A percentile compares a stretch with the other conserved stretches of the same genome.
phyloP scores from a whole-genome alignment of 176 grass and related monocot genomes.

The Microstegium vimineum region DNA sequence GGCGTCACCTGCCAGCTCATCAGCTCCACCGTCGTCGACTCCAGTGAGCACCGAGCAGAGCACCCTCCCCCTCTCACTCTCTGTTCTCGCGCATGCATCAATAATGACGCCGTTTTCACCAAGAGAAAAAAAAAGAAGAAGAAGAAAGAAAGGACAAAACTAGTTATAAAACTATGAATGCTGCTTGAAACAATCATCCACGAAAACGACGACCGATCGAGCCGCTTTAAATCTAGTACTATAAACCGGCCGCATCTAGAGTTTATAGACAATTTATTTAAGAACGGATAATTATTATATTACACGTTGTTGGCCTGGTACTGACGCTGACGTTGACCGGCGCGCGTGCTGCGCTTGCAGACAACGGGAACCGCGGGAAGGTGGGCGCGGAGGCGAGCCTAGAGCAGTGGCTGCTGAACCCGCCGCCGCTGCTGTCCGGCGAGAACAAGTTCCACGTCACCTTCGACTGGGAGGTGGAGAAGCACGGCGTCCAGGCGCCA shows the following conservation, averaged over 20 bases:
- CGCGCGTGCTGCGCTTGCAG: neutral
- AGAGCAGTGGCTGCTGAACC: conserved; percentile 1
- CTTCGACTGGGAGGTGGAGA: conserved; percentile 7
- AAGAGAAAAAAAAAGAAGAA: no score
- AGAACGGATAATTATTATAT: neutral
- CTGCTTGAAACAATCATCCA: neutral
- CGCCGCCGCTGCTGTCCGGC: neutral
- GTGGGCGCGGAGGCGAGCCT: neutral
- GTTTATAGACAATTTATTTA: no score
- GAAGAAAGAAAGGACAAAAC: no score
- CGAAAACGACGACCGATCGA: no score
- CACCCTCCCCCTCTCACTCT: neutral
- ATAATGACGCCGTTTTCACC: no score
- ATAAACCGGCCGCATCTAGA: no score
- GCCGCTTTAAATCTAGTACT: no score
- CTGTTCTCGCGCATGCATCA: no score
- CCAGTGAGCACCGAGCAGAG: conserved; percentile 21
- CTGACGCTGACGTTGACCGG: neutral
- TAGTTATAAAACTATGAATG: no score
- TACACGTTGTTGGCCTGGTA: neutral
- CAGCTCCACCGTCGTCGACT: conserved; percentile 59
- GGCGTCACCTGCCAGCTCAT: conserved; percentile 63
- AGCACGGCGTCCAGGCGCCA: neutral
- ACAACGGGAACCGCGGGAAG: conserved; percentile 1
- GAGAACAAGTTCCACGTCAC: neutral